phyloP scores from a whole-genome alignment of 78 protist genomes.

The Acrasis kona region DNA sequence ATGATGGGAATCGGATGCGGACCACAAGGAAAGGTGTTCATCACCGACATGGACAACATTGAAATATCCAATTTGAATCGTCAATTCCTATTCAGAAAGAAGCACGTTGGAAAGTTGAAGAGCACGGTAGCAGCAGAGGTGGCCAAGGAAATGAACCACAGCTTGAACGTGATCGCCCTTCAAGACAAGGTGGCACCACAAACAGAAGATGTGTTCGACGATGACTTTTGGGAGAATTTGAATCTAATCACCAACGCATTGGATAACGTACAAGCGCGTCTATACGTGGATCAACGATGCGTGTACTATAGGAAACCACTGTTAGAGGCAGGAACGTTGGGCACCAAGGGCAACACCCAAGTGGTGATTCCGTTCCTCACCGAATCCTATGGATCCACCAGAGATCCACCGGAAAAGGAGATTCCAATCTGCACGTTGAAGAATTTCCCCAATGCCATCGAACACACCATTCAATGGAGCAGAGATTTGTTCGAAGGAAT shows the following conservation, averaged over 20 bases:
- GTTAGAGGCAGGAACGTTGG: conserved; percentile 95
- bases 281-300: conserved; percentile 84
- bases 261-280: conserved; percentile 91
- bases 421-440: conserved; percentile 94
- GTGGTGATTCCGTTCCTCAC: conserved; percentile 91
- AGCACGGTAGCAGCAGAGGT: conserved; percentile 84
- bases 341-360: conserved; percentile 90
- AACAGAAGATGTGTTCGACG: conserved; percentile 56
- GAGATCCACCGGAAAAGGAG: conserved; percentile 94
- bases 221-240: conserved; percentile 72
- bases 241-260: conserved; percentile 85
- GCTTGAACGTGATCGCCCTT: conserved; percentile 47
- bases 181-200: conserved; percentile 23
- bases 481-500: conserved; percentile 71
- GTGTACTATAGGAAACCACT: conserved; percentile 81
- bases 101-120: conserved; percentile 71
- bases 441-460: conserved; percentile 91
- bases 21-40: conserved; percentile 29
- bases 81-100: conserved; percentile 90
- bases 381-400: conserved; percentile 80
- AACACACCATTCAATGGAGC: conserved; percentile 90
- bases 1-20: conserved; percentile 82
- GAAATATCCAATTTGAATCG: conserved; percentile 88
- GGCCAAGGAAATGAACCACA: conserved; percentile 83
- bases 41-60: conserved; percentile 96